Evolutionary conservation across 306 rosid genomes (phyloP).

Genomic region (Cyclanthera cordifolia): DNA sequence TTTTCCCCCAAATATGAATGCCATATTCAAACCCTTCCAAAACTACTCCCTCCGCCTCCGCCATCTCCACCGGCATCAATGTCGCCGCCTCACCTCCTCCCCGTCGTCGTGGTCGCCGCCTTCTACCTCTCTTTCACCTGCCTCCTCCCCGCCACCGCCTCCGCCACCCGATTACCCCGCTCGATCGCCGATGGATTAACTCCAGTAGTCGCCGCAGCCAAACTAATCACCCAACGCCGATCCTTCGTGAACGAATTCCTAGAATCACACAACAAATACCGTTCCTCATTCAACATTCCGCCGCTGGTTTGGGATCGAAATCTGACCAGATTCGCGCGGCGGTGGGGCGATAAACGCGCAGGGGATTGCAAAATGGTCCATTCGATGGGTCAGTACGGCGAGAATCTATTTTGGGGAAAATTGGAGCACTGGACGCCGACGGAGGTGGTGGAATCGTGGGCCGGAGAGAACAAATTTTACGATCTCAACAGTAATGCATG

Average conservation of each 20-base stretch:
- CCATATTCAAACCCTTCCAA: neutral
- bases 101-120: neutral
- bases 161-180: neutral
- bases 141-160: no score
- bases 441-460: constrained; percentile 38
- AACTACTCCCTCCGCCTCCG: neutral
- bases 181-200: neutral
- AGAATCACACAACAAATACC: constrained; percentile 35
- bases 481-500: constrained; percentile 22
- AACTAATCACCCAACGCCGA: no score
- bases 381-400: constrained; percentile 30
- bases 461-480: constrained; percentile 19
- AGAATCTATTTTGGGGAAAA: constrained; percentile 52
- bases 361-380: constrained; percentile 34
- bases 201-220: neutral
- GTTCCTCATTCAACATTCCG: constrained; percentile 11
- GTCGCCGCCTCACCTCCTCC: neutral
- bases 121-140: neutral
- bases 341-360: constrained; percentile 22
- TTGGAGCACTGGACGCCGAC: constrained; percentile 22
- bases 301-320: constrained; percentile 27
- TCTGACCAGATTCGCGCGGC: constrained; percentile 26
- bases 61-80: neutral
- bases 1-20: neutral
- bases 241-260: constrained; percentile 27